These are phyloP conservation scores for Pseudoscleropodium purum DNA, from an alignment of 225 moss, liverwort and hornwort genomes.

Conservation along the genomic window DNA sequence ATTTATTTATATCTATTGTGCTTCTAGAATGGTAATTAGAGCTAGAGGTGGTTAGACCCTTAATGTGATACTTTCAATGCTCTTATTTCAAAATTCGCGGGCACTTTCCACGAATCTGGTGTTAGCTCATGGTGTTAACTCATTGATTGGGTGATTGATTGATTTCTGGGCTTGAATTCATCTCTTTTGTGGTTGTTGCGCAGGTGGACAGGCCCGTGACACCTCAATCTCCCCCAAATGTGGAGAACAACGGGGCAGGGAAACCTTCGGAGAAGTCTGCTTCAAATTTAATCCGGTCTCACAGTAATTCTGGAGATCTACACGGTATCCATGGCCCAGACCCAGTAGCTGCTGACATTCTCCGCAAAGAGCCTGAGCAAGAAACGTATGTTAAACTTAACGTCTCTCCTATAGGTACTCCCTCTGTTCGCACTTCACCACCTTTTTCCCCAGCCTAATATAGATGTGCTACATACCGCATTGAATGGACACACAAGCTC, in stretches of 20 bases:
- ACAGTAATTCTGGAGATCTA: conserved; percentile 75
- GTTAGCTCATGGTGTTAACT: background rate
- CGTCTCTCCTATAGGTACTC: conserved; percentile 63
- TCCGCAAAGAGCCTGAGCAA: conserved; percentile 86
- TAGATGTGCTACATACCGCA: background rate
- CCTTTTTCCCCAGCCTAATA: background rate
- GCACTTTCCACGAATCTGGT: background rate
- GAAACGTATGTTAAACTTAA: conserved; percentile 79
- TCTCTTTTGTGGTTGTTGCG: background rate
- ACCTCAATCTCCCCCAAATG: conserved; percentile 21
- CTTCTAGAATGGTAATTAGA: background rate
- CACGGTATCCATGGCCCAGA: conserved; percentile 73
- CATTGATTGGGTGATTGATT: background rate
- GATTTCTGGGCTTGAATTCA: background rate
- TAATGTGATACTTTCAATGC: background rate
- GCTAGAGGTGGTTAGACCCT: background rate
- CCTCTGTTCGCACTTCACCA: background rate
- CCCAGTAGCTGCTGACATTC: conserved; percentile 81
- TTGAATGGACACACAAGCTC: conserved; percentile 14
- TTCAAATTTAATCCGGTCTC: conserved; percentile 49
- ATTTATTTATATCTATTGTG: background rate
- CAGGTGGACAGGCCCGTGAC: conserved; percentile 37
- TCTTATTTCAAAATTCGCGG: background rate
- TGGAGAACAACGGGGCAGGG: conserved; percentile 17
- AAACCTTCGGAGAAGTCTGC: conserved; percentile 26